Conservation (phyloP, 2,329 filamentous ascomycete species). For the Phaeosphaeriaceae sp. region DNA sequence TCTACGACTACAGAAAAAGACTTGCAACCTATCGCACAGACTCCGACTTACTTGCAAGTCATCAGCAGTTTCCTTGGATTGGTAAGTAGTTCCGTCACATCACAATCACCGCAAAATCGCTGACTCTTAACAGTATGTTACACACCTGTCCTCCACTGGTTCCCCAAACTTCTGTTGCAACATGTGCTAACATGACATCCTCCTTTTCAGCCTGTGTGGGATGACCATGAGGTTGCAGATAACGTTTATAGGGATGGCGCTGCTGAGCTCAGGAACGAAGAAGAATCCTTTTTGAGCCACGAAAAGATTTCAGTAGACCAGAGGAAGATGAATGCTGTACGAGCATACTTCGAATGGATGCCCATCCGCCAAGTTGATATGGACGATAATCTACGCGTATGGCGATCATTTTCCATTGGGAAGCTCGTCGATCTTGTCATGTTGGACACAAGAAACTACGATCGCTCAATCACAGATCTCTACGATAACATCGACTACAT, state of each 20-base stretch:
- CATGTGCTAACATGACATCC: conserved; percentile 25
- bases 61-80: conserved; percentile 54
- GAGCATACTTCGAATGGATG: conserved; percentile 57
- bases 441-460: conserved; percentile 54
- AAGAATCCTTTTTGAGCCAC: conserved; percentile 49
- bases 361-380: conserved; percentile 54
- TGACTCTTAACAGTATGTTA: background rate
- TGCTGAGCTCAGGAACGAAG: conserved; percentile 53
- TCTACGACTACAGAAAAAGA: conserved; percentile 56
- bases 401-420: conserved; percentile 53
- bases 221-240: conserved; percentile 54
- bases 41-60: conserved; percentile 48
- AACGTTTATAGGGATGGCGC: conserved; percentile 53
- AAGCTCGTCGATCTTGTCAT: conserved; percentile 53
- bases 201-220: conserved; percentile 32
- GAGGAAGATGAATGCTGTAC: conserved; percentile 57
- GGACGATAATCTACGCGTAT: conserved; percentile 53
- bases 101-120: background rate
- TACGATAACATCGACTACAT: conserved; percentile 70
- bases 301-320: conserved; percentile 53
- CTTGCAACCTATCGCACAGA: conserved; percentile 52
- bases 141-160: no score
- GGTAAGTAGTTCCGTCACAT: conserved; percentile 16
- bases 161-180: background rate
- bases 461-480: conserved; percentile 53